Evolutionary conservation across 2,329 filamentous ascomycete species (phyloP).

Genomic region (Clonostachys rhizophaga): DNA sequence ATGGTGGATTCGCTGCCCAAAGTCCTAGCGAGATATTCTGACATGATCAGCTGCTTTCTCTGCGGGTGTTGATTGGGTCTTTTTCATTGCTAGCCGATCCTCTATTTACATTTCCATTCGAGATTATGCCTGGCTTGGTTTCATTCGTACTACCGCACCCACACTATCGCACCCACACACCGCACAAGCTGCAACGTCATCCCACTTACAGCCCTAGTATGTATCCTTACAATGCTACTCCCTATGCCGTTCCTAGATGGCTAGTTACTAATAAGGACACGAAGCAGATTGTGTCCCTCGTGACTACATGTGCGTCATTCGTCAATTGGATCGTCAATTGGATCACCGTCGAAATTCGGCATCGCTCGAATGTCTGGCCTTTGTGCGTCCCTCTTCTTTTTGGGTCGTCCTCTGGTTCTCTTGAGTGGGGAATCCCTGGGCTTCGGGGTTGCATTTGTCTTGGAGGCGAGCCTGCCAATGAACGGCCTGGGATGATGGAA

Average conservation of each 20-base stretch:
- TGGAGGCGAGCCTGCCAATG: slow-evolving; percentile 17
- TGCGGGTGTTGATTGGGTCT: too few relatives aligned
- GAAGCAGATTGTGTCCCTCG: too few relatives aligned
- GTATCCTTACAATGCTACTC: too few relatives aligned
- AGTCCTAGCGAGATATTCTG: too few relatives aligned
- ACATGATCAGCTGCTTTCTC: too few relatives aligned
- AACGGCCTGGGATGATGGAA: slow-evolving; percentile 24
- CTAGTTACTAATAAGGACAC: too few relatives aligned
- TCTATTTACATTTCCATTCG: too few relatives aligned
- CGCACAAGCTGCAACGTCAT: neutral
- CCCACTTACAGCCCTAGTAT: too few relatives aligned
- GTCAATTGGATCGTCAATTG: slow-evolving; percentile 15
- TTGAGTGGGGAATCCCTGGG: slow-evolving; percentile 1
- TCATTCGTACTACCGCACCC: neutral
- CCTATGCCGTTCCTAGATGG: too few relatives aligned
- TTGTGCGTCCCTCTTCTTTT: slow-evolving; percentile 10
- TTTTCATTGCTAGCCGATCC: too few relatives aligned
- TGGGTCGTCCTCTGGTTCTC: slow-evolving; percentile 7
- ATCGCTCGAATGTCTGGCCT: slow-evolving; percentile 24
- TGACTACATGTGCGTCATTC: too few relatives aligned
- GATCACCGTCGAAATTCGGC: slow-evolving; percentile 22
- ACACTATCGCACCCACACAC: neutral
- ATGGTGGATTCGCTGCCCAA: too few relatives aligned
- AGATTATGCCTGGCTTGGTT: neutral
- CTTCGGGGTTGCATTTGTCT: neutral